phyloP scores from a whole-genome alignment of 257 asterid species.

The Capsicum pubescens region DNA sequence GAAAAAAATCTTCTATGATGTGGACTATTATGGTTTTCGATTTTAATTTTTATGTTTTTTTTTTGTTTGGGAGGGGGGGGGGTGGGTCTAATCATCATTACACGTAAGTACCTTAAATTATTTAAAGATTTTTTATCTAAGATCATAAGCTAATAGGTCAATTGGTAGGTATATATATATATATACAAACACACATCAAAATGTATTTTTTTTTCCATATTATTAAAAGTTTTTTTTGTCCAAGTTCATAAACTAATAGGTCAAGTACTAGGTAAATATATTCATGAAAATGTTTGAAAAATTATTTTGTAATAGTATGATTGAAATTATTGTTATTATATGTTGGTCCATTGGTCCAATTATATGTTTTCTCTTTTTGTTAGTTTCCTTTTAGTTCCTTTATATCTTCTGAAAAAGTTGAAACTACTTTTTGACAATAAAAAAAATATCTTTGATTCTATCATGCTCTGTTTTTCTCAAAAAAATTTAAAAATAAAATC shows the following conservation, averaged over 20 bases:
- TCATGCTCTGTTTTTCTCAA: constrained; percentile 16
- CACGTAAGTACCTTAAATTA: background rate
- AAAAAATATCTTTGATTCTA: constrained; percentile 10
- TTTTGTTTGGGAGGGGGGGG: no score
- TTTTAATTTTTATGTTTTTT: background rate
- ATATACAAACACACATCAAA: no score
- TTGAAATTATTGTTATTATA: background rate
- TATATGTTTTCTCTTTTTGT: background rate
- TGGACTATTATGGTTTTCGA: background rate
- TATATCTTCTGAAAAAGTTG: background rate
- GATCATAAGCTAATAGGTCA: background rate
- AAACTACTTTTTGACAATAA: background rate
- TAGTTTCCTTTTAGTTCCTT: background rate
- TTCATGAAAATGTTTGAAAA: background rate
- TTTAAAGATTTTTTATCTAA: background rate
- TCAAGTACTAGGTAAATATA: background rate
- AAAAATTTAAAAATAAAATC: constrained; percentile 20
- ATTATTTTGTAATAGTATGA: constrained; percentile 19
- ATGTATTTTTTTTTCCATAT: no score
- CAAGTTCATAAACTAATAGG: background rate
- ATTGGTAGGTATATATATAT: background rate
- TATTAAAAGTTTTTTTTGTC: background rate
- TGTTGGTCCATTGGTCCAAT: constrained; percentile 17
- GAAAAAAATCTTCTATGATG: constrained; percentile 9
- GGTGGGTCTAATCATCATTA: background rate